A percentile compares a stretch with the other conserved stretches of the same genome.
Evolutionary conservation across 2,329 filamentous ascomycete species (phyloP).

Genomic region (Stemphylium lycopersici): DNA sequence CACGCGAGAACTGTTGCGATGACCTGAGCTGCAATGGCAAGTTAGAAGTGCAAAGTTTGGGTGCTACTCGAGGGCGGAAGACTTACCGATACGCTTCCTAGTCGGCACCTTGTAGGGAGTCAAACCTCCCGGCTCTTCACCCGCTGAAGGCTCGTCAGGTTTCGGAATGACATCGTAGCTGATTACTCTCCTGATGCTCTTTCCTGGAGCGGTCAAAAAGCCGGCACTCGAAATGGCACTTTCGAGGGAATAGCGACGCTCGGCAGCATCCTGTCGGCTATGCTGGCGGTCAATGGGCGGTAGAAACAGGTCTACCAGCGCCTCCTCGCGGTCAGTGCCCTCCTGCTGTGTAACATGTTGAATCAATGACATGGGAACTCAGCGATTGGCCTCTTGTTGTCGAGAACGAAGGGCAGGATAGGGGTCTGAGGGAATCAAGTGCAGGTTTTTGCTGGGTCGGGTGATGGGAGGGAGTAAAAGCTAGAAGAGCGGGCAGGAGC

Average conservation of each 20-base stretch:
- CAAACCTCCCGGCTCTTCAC: conserved; percentile 52
- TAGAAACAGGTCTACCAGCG: conserved; percentile 44
- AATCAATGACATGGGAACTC: conserved; percentile 55
- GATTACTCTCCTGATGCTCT: conserved; percentile 49
- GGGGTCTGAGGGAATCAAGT: conserved; percentile 2
- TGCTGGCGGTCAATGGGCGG: conserved; percentile 41
- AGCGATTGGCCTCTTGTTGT: conserved; percentile 15
- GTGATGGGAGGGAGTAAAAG: conserved; percentile 8
- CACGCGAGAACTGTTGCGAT: conserved; percentile 45
- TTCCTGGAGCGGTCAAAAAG: conserved; percentile 28
- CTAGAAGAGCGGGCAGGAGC: conserved; percentile 18
- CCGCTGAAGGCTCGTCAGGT: conserved; percentile 40
- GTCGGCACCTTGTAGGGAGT: conserved; percentile 58
- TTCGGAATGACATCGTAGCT: conserved; percentile 58
- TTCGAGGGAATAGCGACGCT: conserved; percentile 39
- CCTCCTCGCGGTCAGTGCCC: conserved; percentile 55
- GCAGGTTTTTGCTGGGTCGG: conserved; percentile 5
- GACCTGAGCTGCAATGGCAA: conserved; percentile 38
- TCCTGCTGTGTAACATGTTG: conserved; percentile 60
- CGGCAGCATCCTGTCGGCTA: conserved; percentile 37
- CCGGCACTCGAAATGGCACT: conserved; percentile 32
- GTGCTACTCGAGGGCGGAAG: conserved; percentile 14
- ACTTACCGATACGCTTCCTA: conserved; percentile 41
- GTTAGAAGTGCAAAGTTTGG: conserved; percentile 15
- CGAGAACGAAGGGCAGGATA: conserved; percentile 15